phyloP scores from a whole-genome alignment of 495 filamentous ascomycete species.

The Penicillium egyptiacum region DNA sequence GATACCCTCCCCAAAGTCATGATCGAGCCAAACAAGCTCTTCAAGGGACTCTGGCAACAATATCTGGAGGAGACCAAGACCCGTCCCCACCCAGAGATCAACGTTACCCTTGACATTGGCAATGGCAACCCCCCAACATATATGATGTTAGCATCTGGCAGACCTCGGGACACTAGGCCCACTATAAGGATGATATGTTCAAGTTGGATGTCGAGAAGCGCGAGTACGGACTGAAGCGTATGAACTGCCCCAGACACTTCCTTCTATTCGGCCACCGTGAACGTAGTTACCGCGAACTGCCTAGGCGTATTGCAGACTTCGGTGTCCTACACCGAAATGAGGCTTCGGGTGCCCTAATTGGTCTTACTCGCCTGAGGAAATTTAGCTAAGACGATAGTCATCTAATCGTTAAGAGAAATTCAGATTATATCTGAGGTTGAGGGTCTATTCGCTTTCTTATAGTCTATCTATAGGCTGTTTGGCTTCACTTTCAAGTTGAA shows the following conservation, averaged over 20 bases:
- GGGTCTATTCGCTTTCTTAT: slow-evolving; percentile 84
- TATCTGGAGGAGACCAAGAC: slow-evolving; percentile 67
- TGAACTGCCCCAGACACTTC: slow-evolving; percentile 95
- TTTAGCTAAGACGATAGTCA: slow-evolving; percentile 99
- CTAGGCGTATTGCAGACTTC: slow-evolving; percentile 90
- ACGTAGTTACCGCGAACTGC: slow-evolving; percentile 83
- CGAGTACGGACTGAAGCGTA: slow-evolving; percentile 79
- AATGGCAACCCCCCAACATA: slow-evolving; percentile 71
- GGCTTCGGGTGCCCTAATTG: slow-evolving; percentile 85
- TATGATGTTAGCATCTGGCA: slow-evolving; percentile 91
- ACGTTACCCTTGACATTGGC: slow-evolving; percentile 51
- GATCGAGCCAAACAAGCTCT: slow-evolving; percentile 77
- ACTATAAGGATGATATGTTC: slow-evolving; percentile 98
- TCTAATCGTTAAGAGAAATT: no score
- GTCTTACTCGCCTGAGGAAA: slow-evolving; percentile 84
- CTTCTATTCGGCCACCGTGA: slow-evolving; percentile 75
- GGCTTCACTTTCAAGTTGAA: slow-evolving; percentile 97
- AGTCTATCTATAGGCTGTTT: slow-evolving; percentile 80
- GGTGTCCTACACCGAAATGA: slow-evolving; percentile 94
- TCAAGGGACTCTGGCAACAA: slow-evolving; percentile 82
- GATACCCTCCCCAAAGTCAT: slow-evolving; percentile 75
- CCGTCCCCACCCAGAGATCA: slow-evolving; percentile 49
- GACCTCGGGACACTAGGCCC: slow-evolving; percentile 88
- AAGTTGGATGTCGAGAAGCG: slow-evolving; percentile 87
- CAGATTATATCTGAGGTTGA: slow-evolving; percentile 79